These are phyloP conservation scores for Grosmannia huntii DNA, from an alignment of 2,329 filamentous ascomycete species.

Conservation along the genomic window DNA sequence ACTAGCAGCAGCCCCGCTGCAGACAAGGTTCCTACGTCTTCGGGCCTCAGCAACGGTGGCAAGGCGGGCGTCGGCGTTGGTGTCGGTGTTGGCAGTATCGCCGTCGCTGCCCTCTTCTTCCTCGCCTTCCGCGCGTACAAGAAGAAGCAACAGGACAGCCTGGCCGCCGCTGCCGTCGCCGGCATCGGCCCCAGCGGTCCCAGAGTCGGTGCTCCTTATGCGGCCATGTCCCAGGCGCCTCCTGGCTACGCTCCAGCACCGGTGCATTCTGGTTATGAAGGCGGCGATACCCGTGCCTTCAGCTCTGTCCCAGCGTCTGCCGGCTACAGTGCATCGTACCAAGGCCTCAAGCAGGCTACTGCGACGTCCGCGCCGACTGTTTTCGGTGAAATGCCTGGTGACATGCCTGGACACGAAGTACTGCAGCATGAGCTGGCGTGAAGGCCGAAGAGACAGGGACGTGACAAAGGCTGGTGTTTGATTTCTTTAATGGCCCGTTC, in stretches of 20 bases:
- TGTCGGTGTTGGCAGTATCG: slow-evolving; percentile 3
- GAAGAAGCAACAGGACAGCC: background rate
- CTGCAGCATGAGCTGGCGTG: too few relatives aligned
- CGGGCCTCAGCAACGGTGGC: slow-evolving; percentile 1
- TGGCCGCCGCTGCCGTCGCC: background rate
- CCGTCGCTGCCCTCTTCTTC: background rate
- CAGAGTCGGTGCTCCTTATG: background rate
- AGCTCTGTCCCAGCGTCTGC: background rate
- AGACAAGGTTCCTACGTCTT: background rate
- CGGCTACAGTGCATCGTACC: background rate
- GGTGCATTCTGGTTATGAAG: background rate
- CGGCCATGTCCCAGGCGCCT: background rate
- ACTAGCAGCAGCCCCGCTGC: background rate
- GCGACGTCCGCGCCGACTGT: too few relatives aligned
- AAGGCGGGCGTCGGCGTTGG: slow-evolving; percentile 7
- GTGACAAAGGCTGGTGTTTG: too few relatives aligned
- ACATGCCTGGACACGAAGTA: too few relatives aligned
- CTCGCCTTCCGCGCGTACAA: slow-evolving; percentile 3
- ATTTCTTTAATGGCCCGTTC: too few relatives aligned
- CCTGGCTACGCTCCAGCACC: slow-evolving; percentile 1
- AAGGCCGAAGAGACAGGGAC: too few relatives aligned
- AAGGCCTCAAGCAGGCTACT: background rate
- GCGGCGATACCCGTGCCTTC: background rate
- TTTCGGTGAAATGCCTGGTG: too few relatives aligned
- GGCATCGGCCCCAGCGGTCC: background rate